Evolutionary conservation across 192 early-diverging fungal genomes (phyloP).

Genomic region (Podila epicladia): DNA sequence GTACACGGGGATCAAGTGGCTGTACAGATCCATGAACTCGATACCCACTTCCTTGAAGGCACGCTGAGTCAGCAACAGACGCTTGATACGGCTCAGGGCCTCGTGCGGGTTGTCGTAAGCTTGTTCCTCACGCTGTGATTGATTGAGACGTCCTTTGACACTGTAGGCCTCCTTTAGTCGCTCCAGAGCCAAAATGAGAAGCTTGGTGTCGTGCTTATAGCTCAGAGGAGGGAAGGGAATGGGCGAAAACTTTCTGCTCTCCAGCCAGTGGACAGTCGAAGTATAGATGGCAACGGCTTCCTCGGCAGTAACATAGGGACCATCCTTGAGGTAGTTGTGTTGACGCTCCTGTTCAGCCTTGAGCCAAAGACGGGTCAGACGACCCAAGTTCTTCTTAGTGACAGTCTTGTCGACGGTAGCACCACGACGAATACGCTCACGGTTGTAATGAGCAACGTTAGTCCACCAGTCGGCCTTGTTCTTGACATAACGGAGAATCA

Average conservation of each 20-base stretch:
- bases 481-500: conserved; percentile 99
- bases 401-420: conserved; percentile 99
- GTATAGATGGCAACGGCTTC: conserved; percentile 99
- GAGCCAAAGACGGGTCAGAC: conserved; percentile 97
- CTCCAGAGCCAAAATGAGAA: conserved; percentile 95
- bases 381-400: conserved; percentile 97
- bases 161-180: conserved; percentile 94
- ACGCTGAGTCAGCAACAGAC: conserved; percentile 94
- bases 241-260: conserved; percentile 96
- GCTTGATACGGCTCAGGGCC: conserved; percentile 89
- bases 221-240: conserved; percentile 99
- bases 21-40: conserved; percentile 99
- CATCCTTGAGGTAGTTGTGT: conserved; percentile 99
- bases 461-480: conserved; percentile 99
- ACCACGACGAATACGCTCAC: conserved; percentile 97
- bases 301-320: conserved; percentile 97
- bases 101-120: conserved; percentile 97
- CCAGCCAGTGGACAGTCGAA: conserved; percentile 97
- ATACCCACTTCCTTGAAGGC: conserved; percentile 99
- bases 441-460: conserved; percentile 97
- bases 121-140: conserved; percentile 97
- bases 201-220: conserved; percentile 99
- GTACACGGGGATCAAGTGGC: conserved; percentile 96
- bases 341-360: conserved; percentile 99
- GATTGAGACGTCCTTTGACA: conserved; percentile 94